phyloP scores from a whole-genome alignment of 1,284 basidiomycete genomes.

The Puccinia brachypodii region DNA sequence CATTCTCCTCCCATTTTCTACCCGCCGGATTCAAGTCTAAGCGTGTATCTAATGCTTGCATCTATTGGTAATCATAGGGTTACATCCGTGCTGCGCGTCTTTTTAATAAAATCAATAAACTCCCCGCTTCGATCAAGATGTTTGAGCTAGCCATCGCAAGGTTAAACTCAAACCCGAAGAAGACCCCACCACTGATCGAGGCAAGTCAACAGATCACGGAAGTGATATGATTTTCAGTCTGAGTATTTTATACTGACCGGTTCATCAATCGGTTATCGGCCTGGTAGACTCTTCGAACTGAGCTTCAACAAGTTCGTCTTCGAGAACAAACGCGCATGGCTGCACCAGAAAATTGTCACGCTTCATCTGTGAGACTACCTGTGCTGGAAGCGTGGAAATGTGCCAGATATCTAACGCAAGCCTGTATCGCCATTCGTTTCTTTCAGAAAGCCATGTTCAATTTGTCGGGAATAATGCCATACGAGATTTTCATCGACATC shows the following conservation, averaged over 20 bases:
- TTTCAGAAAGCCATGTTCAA: not conserved
- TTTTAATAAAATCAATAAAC: conserved; percentile 19
- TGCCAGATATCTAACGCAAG: not conserved
- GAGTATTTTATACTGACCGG: not conserved
- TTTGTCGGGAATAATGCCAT: not conserved
- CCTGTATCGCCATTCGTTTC: not conserved
- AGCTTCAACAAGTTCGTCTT: conserved; percentile 23
- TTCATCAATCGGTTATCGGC: not conserved
- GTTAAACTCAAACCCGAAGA: not conserved
- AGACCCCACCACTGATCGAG: conserved; percentile 5
- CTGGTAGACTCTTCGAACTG: conserved; percentile 8
- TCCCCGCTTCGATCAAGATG: conserved; percentile 36
- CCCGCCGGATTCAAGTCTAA: not conserved
- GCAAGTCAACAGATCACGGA: not conserved
- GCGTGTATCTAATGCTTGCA: not conserved
- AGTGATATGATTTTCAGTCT: not conserved
- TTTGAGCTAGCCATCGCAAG: conserved; percentile 18
- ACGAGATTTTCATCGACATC: conserved; percentile 32
- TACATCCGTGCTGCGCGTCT: conserved; percentile 39
- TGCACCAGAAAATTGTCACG: not conserved
- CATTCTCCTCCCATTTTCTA: too few species aligned
- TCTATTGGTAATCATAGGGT: not conserved
- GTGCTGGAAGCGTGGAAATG: not conserved
- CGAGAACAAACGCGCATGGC: not conserved
- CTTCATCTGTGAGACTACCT: not conserved